These are phyloP conservation scores for Boletus rubescentipes DNA, from an alignment of 768 basidiomycete genomes.

Conservation along the genomic window DNA sequence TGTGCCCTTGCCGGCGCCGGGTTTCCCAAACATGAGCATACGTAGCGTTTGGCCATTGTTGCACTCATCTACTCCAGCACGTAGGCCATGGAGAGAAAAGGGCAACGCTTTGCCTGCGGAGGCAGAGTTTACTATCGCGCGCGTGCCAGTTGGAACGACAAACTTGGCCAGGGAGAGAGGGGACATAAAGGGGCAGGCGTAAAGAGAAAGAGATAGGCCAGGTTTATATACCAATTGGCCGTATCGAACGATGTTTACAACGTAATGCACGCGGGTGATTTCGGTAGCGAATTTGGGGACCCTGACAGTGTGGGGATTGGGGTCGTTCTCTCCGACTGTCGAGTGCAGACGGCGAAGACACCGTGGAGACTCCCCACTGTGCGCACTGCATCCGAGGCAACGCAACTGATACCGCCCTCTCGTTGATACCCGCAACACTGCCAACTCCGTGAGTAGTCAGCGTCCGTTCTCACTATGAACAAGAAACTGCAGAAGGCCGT, in stretches of 20 bases:
- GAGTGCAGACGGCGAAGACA: neutral
- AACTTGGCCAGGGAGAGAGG: slow-evolving; percentile 15
- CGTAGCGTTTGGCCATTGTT: slow-evolving; percentile 34
- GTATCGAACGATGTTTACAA: slow-evolving; percentile 21
- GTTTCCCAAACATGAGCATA: slow-evolving; percentile 60
- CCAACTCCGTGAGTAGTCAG: neutral
- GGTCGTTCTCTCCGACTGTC: neutral
- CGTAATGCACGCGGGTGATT: slow-evolving; percentile 5
- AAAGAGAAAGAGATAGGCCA: neutral
- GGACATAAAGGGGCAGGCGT: slow-evolving; percentile 18
- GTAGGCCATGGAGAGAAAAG: slow-evolving; percentile 47
- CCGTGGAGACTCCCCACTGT: neutral
- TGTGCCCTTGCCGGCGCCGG: slow-evolving; percentile 83
- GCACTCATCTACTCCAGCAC: slow-evolving; percentile 27
- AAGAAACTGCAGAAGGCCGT: too few species aligned
- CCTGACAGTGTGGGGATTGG: neutral
- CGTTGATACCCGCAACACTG: neutral
- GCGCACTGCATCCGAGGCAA: too few species aligned
- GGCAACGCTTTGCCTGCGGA: slow-evolving; percentile 45
- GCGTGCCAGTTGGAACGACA: slow-evolving; percentile 17
- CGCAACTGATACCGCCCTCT: too few species aligned
- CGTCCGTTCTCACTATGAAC: neutral
- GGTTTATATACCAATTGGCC: slow-evolving; percentile 19
- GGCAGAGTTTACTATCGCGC: slow-evolving; percentile 31
- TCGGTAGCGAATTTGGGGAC: slow-evolving; percentile 1